Base-by-base conservation (phyloP, 306 rosid species). In the Malus orientalis region DNA sequence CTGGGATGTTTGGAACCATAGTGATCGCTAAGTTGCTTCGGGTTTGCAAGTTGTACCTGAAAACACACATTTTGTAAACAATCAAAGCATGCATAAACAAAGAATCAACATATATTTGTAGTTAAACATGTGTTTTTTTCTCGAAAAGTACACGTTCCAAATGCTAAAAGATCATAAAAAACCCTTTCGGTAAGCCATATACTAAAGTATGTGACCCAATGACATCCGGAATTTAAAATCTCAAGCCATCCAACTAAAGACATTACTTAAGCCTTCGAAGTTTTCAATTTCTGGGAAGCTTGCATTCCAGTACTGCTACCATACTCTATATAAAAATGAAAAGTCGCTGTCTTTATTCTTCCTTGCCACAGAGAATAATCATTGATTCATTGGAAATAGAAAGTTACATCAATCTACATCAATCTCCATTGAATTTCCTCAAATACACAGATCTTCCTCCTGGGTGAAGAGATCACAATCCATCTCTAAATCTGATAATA, bases 1-100 rank as follows among this genome's bases (percentile, higher is more conserved):
- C 89, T 94, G n/a, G 98, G 98, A 87, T 94, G 98, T 88, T 94
- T 94, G 76, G 98, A 87, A 68, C 72, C 74, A 83, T 90, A 94
- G 77, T 94, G 98, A 86, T 90, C 98, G 42, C 49, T 76, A 30
- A 94, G 90, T 60, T 94, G 98, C 71, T 94, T 94, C 60, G 88
- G 85, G 72, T 94, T 94, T 49, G 97, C 97, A 81, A 94, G 88
- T 81, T 90, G 97, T 32, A 29, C 89, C 98, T 91, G 93, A 62
- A 87, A 82, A 80, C 40, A 73, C 11, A 68, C 74, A 53, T 60
- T 79, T 57, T 19, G 55, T 16, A 9, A 40, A 71, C 63, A 20
- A 5, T 8, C n/a, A 51, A 29, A 38, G 14, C 25, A 29, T 47
- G n/a, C 10, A 60, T 12, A 60, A 60, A 60, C 15, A 60, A 60